phyloP scores from a whole-genome alignment of 2,329 filamentous ascomycete species.

The Ophiostoma novo-ulmi region DNA sequence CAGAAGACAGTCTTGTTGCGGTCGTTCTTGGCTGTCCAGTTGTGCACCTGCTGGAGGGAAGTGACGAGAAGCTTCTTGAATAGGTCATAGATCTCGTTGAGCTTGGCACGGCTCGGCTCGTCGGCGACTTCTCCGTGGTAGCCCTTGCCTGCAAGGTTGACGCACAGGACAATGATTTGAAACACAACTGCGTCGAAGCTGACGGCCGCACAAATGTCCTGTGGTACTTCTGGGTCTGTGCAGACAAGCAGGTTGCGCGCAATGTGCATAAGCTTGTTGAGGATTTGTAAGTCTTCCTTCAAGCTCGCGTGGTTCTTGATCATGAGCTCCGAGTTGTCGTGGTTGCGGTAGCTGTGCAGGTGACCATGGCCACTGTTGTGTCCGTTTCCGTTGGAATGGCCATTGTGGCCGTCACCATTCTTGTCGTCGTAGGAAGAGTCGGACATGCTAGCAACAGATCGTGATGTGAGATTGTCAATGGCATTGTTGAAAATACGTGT shows the following conservation, averaged over 20 bases:
- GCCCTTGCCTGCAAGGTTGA: conserved; percentile 62
- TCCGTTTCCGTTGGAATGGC: conserved; percentile 35
- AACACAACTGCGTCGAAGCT: conserved; percentile 63
- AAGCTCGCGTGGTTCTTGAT: conserved; percentile 57
- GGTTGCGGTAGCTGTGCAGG: conserved; percentile 28
- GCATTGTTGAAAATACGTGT: conserved; percentile 57
- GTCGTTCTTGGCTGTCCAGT: conserved; percentile 65
- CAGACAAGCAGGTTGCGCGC: conserved; percentile 61
- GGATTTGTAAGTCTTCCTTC: conserved; percentile 57
- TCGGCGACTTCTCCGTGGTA: conserved; percentile 61
- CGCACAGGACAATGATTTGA: conserved; percentile 59
- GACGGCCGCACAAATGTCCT: conserved; percentile 60
- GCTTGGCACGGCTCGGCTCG: conserved; percentile 50
- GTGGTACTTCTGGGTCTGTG: conserved; percentile 58
- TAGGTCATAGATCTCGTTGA: conserved; percentile 60
- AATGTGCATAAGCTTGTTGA: conserved; percentile 64
- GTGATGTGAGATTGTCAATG: conserved; percentile 54
- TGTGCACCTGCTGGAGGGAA: conserved; percentile 61
- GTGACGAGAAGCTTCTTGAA: conserved; percentile 64
- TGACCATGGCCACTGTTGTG: conserved; percentile 38
- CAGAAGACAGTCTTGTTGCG: conserved; percentile 66
- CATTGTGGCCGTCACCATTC: conserved; percentile 10
- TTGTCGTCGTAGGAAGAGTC: conserved; percentile 33
- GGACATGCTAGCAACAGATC: conserved; percentile 53
- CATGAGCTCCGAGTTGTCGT: conserved; percentile 59